Base-by-base conservation (phyloP, 192 early-diverging fungal species). In the Mortierella antarctica region DNA sequence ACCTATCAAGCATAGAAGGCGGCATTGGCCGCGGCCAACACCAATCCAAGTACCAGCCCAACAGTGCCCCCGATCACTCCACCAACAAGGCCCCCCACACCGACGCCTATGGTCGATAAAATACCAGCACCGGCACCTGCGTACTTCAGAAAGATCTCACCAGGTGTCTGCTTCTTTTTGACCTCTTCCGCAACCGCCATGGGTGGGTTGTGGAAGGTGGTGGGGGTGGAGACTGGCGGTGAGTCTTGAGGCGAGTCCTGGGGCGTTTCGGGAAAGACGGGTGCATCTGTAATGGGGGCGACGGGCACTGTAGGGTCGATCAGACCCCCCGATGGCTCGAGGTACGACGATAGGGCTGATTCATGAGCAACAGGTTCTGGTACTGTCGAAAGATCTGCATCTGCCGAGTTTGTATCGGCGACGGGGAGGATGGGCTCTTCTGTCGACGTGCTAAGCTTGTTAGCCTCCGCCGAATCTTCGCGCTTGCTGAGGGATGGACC, bases 51-150 rank as follows among this genome's bases (percentile, higher is more conserved):
- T 12, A 48, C 13, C 13, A 68, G 18, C 7, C 66, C 66, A 4
- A 49, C 46, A 15, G 66, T 39, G 14, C 66, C 66, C 12, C 66
- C 66, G 20, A 68, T 17, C 7, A 68, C 15, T 14, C 66, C 66
- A 6, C 66, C 56, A 2, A 57, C 66, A 9, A 68, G 13, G 4
- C 66, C 66, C 0, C 66, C 66, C 2, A 57, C 20, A 10, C 54
- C 66, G 1, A 68, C 5, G 2, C 66, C 66, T 8, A 68, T 6
- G 5, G 54, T 68, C 5, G 44, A 57, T 21, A 68, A 8, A 15
- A 68, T 50, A 4, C 44, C 66, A 5, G 66, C 41, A 1, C 66
- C 66, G 3, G 66, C 66, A 39, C 44, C 54, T 5, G 45, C 56
- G 13, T 68, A 68, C 10, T 48, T 68, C 7, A 68, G 6, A 47